Evolutionary conservation across 2,329 filamentous ascomycete genomes (phyloP).

Genomic region (Apiospora marii): DNA sequence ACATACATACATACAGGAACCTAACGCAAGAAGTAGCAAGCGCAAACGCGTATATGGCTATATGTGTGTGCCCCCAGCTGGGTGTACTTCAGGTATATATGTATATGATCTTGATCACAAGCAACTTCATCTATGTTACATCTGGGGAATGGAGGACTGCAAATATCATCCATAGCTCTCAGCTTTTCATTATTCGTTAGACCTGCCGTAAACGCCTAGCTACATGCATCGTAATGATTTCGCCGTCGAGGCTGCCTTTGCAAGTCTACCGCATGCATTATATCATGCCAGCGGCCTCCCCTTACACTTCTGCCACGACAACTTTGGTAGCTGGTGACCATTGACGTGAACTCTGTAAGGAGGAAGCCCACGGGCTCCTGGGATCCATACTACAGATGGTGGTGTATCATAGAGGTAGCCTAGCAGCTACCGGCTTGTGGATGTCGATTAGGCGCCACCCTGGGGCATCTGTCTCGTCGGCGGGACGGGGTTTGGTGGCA

Average conservation of each 20-base stretch:
- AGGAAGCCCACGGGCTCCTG: not conserved
- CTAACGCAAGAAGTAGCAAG: no score
- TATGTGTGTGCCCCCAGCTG: not conserved
- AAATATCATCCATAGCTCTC: slow-evolving; percentile 2
- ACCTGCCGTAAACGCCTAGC: slow-evolving; percentile 42
- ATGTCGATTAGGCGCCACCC: slow-evolving; percentile 33
- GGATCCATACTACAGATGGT: not conserved
- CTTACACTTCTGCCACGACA: slow-evolving; percentile 1
- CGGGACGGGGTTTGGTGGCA: slow-evolving; percentile 65
- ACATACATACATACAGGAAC: not conserved
- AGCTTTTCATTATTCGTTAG: slow-evolving; percentile 23
- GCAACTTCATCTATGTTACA: not conserved
- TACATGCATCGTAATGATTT: slow-evolving; percentile 41
- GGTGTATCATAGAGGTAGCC: not conserved
- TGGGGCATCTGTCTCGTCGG: slow-evolving; percentile 51
- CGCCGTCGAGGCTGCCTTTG: slow-evolving; percentile 35
- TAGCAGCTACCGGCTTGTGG: not conserved
- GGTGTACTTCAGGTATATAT: not conserved
- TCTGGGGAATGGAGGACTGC: not conserved
- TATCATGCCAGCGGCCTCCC: not conserved
- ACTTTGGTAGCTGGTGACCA: not conserved
- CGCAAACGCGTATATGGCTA: no score
- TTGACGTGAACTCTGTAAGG: slow-evolving; percentile 23
- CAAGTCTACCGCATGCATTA: slow-evolving; percentile 16
- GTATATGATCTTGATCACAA: not conserved